Conservation (phyloP, 768 basidiomycete genomes). For the Calvatia gigantea region DNA sequence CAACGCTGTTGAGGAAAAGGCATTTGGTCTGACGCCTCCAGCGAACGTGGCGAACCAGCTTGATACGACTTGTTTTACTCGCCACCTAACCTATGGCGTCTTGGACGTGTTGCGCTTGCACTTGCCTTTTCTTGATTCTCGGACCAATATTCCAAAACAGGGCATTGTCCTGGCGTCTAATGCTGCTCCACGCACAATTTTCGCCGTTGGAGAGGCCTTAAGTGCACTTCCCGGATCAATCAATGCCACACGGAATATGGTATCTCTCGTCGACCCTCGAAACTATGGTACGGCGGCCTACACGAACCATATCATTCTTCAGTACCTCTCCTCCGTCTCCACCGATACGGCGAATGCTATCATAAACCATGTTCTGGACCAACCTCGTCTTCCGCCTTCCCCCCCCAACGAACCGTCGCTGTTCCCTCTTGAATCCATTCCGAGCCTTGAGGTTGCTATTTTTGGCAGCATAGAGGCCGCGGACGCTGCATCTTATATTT, state of each 20-base stretch:
- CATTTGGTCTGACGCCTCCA: slow-evolving; percentile 44
- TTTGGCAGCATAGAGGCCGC: slow-evolving; percentile 51
- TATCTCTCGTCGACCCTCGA: slow-evolving; percentile 39
- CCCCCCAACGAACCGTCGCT: slow-evolving; percentile 29
- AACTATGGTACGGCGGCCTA: slow-evolving; percentile 53
- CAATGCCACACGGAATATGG: slow-evolving; percentile 25
- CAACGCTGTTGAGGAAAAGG: slow-evolving; percentile 43
- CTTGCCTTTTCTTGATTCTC: slow-evolving; percentile 50
- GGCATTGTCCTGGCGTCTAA: slow-evolving; percentile 44
- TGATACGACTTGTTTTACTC: slow-evolving; percentile 47
- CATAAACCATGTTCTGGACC: slow-evolving; percentile 42
- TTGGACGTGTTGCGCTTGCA: slow-evolving; percentile 55
- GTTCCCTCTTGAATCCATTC: slow-evolving; percentile 41
- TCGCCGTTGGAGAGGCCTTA: slow-evolving; percentile 50
- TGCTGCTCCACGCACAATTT: slow-evolving; percentile 42
- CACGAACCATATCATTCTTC: slow-evolving; percentile 54
- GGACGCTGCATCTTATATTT: slow-evolving; percentile 45
- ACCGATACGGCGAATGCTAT: slow-evolving; percentile 42
- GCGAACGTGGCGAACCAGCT: slow-evolving; percentile 32
- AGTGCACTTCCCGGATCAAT: slow-evolving; percentile 36
- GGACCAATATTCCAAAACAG: slow-evolving; percentile 41
- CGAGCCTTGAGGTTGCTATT: slow-evolving; percentile 58
- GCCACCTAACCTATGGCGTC: slow-evolving; percentile 61
- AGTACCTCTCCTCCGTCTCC: slow-evolving; percentile 51
- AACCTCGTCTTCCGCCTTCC: slow-evolving; percentile 36